These are phyloP conservation scores for Hypoxylon sp. DNA, from an alignment of 2,329 filamentous ascomycete species.

Conservation along the genomic window DNA sequence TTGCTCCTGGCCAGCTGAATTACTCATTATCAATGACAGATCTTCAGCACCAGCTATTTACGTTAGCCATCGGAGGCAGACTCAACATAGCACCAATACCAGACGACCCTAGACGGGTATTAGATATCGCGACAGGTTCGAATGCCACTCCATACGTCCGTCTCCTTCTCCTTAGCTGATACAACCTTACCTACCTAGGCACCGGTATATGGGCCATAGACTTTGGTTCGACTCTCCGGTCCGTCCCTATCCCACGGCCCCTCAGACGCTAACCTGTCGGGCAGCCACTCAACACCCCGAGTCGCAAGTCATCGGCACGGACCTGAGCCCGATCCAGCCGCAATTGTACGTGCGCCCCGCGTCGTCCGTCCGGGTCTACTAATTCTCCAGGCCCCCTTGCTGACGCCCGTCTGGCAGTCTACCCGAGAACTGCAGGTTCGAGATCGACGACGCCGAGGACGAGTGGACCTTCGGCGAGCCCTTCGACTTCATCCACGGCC, in stretches of 20 bases:
- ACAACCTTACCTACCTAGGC: conserved; percentile 37
- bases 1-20: not conserved
- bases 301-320: conserved; percentile 55
- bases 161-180: conserved; percentile 24
- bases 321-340: conserved; percentile 61
- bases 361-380: not conserved
- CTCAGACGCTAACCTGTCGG: conserved; percentile 10
- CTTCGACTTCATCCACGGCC: conserved; percentile 66
- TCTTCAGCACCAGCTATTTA: conserved; percentile 56
- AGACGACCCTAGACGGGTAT: conserved; percentile 54
- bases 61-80: conserved; percentile 54
- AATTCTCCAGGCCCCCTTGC: not conserved
- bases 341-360: conserved; percentile 46
- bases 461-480: conserved; percentile 62
- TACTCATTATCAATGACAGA: conserved; percentile 44
- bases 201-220: conserved; percentile 65
- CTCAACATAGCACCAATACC: conserved; percentile 60
- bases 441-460: conserved; percentile 66
- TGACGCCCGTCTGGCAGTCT: conserved; percentile 47
- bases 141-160: not conserved
- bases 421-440: conserved; percentile 65
- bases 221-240: conserved; percentile 50
- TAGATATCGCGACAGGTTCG: conserved; percentile 59
- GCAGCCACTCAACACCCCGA: conserved; percentile 55
- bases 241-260: not conserved